Base-by-base conservation (phyloP, 371 early-diverging fungal genomes). In the Paraphysoderma sedebokerense region DNA sequence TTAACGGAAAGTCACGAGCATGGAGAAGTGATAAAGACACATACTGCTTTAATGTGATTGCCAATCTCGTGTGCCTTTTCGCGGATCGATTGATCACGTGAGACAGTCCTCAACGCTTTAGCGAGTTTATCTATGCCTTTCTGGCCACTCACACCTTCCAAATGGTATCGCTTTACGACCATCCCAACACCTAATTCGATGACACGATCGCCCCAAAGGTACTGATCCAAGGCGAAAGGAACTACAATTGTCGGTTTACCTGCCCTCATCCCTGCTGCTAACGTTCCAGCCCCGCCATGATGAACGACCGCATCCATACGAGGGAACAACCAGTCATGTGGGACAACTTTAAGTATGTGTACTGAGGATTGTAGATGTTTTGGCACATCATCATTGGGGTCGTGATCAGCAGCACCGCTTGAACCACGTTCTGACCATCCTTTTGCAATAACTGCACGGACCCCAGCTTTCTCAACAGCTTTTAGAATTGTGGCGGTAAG, bases 201-300 rank as follows among this genome's bases (percentile, higher is more conserved):
- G 1, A 84, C 61, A 2, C 82, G 75, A 23, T 74, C 67, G 6
- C 73, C 85, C 85, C 86, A 85, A 50, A 87, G 85, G 52, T 64
- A 78, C 45, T 87, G 86, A 47, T 87, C 87, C 9, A 82, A 86
- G 60, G 85, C 85, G 56, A 81, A 87, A 0, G 87, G 86, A 47
- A 77, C 78, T 46, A 87, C 72, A 22, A 85, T 63, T 0, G 82
- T 80, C 0, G 86, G 86, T 28, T 67, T 56, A 7, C 87, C 87
- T 1, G 77, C 78, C 6, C 81, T 62, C 7, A 86, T 38, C 2
- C 86, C 87, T 8, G 87, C 85, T 1, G 87, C 81, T 8, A 81
- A 77, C 0, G 89, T 88, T 1, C 88, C 89, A 2, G 86, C 85
- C 12, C 89, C 89, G 40, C 89, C 89, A 56, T 88, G 89, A 57